Evolutionary conservation across 306 rosid genomes (phyloP), one percentile per base, ranked within the genome.

Genomic region (Erythrophleum fordii): DNA sequence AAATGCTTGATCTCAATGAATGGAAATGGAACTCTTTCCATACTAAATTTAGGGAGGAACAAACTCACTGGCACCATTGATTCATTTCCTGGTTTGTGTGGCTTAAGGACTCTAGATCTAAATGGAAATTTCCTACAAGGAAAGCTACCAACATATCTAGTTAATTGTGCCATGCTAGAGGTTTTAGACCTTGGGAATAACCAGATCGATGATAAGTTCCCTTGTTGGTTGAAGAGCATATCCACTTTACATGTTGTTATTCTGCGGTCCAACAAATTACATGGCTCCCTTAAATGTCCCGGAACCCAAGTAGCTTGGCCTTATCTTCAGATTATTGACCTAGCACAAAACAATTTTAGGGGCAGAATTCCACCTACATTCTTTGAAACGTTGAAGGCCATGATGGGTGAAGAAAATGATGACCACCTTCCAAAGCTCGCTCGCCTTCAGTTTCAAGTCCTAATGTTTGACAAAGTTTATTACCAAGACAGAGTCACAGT

Each of bases 261-360:
- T 5, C 1, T 31, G 23, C 23, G 69, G 2, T 31, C 52, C 16
- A 0, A 64, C 84, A 10, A 5, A 26, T 28, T 23, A 20, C 0
- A 2, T 5, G 23, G 69, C 52, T 83, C 17, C 84, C 84, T 0
- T 0, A 9, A 3, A 80, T 77, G 73, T 37, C 81, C 16, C 74
- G 28, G 70, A 64, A 34, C 18, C 82, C 67, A 69, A 26, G 80
- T 0, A 6, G 0, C 11, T 49, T 85, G 53, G 0, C 12, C 44
- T 12, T 3, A 31, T 1, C 55, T 20, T 22, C 74, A 69, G 10
- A 42, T 12, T 44, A 1, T 11, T 12, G 55, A 42, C 5, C 11
- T 69, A 13, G 74, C 69, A 23, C 67, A 16, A 46, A 85, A 85
- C 79, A 65, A 41, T 70, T 83, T 85, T 39, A 48, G 11, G 22